Conservation (phyloP, 1,139 yeast species). For the Debaryomyces sp. region DNA sequence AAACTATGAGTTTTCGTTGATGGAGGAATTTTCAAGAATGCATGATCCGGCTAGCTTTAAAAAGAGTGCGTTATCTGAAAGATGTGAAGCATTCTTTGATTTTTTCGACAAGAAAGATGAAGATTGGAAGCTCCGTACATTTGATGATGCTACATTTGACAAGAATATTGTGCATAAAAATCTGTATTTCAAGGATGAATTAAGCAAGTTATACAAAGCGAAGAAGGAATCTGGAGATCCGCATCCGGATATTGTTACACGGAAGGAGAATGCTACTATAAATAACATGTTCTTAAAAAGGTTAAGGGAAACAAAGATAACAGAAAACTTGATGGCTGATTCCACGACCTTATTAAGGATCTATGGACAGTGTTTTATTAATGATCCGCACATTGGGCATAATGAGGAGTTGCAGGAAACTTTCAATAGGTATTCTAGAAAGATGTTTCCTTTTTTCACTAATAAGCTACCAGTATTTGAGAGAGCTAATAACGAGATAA, state of each 20-base stretch:
- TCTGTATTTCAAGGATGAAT: constrained; percentile 17
- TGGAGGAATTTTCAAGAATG: constrained; percentile 13
- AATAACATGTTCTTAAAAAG: constrained; percentile 19
- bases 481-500: constrained; percentile 11
- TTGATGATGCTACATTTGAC: constrained; percentile 24
- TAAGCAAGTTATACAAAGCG: constrained; percentile 12
- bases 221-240: constrained; percentile 11
- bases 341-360: constrained; percentile 32
- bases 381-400: constrained; percentile 10
- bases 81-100: constrained; percentile 32
- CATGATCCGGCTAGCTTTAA: constrained; percentile 15
- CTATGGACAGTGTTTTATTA: constrained; percentile 40
- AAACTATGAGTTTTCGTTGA: constrained; percentile 29
- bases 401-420: constrained; percentile 10
- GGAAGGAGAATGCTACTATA: constrained; percentile 22
- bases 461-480: constrained; percentile 28
- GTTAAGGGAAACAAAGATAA: constrained; percentile 18
- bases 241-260: constrained; percentile 15
- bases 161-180: constrained; percentile 31
- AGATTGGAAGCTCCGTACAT: constrained; percentile 27
- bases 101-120: constrained; percentile 24
- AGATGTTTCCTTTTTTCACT: constrained; percentile 35
- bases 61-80: constrained; percentile 4
- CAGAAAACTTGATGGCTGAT: constrained; percentile 42
- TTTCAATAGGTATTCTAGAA: constrained; percentile 23